Percentiles rank a stretch among this genome's conserved stretches.
These are phyloP conservation scores for Termitomyces sp. DNA, from an alignment of 768 basidiomycete genomes.

Conservation along the genomic window DNA sequence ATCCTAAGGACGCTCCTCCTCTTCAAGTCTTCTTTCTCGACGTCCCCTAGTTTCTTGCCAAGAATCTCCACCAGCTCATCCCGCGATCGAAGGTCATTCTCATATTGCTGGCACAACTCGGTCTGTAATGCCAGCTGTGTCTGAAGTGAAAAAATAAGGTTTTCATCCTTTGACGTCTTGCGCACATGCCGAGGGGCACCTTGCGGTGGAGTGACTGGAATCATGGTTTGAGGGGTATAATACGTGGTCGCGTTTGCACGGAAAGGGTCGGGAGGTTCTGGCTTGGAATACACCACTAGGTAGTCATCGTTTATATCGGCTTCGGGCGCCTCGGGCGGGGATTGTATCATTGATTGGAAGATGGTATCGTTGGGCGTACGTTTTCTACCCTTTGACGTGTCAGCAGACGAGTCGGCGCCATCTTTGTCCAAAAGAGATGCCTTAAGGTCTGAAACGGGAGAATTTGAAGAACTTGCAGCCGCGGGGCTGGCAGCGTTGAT, in stretches of 20 bases:
- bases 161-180: conserved; percentile 66
- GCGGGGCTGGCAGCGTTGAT: conserved; percentile 21
- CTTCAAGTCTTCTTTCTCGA: conserved; percentile 61
- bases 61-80: conserved; percentile 68
- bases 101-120: conserved; percentile 72
- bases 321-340: conserved; percentile 38
- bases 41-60: conserved; percentile 41
- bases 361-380: conserved; percentile 62
- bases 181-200: conserved; percentile 39
- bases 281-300: conserved; percentile 40
- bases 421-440: conserved; percentile 19
- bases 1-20: conserved; percentile 45
- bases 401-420: conserved; percentile 16
- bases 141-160: conserved; percentile 64
- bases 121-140: conserved; percentile 71
- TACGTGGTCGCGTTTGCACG: conserved; percentile 68
- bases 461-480: conserved; percentile 11
- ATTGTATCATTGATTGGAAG: conserved; percentile 51
- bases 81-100: conserved; percentile 65
- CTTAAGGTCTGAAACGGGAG: conserved; percentile 24
- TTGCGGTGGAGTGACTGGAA: conserved; percentile 59
- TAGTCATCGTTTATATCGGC: conserved; percentile 63
- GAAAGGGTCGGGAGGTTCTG: conserved; percentile 62
- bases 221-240: conserved; percentile 70
- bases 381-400: conserved; percentile 32